Conservation (phyloP, 139 green algal genomes). For the Coelastrella sp. region DNA sequence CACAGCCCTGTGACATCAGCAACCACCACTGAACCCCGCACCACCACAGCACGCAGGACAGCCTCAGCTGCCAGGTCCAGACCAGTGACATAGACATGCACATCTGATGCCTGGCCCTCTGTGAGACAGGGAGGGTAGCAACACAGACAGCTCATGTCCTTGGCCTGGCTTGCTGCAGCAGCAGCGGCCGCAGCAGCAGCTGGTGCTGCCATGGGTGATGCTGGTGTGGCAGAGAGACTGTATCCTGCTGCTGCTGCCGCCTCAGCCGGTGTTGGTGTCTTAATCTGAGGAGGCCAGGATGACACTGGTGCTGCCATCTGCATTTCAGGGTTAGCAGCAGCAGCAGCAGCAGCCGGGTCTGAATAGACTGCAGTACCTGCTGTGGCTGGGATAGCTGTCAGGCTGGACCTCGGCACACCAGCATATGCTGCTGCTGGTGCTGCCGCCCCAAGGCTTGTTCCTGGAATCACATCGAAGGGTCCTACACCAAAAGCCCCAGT, state of each 20-base stretch:
- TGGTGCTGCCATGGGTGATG: neutral
- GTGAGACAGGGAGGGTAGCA: conserved; percentile 31
- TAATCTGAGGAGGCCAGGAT: no score
- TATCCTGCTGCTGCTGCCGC: no score
- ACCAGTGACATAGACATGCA: conserved; percentile 15
- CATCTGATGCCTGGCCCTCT: conserved; percentile 4
- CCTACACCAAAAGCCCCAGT: no score
- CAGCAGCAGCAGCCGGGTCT: neutral
- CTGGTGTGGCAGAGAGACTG: no score
- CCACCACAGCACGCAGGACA: conserved; percentile 11
- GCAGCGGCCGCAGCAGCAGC: neutral
- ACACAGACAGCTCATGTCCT: conserved; percentile 26
- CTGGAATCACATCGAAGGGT: no score
- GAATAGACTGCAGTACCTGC: neutral
- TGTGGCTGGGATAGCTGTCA: neutral
- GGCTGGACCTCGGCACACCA: neutral
- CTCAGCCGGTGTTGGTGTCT: no score
- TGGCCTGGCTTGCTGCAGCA: neutral
- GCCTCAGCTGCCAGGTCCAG: neutral
- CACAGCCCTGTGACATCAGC: conserved; percentile 3
- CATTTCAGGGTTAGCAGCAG: neutral
- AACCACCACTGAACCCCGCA: neutral
- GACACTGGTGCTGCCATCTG: no score
- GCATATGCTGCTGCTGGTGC: neutral
- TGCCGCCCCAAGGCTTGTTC: neutral